These are phyloP conservation scores for Nigrospora osmanthi DNA, from an alignment of 2,329 filamentous ascomycete species.

Conservation along the genomic window DNA sequence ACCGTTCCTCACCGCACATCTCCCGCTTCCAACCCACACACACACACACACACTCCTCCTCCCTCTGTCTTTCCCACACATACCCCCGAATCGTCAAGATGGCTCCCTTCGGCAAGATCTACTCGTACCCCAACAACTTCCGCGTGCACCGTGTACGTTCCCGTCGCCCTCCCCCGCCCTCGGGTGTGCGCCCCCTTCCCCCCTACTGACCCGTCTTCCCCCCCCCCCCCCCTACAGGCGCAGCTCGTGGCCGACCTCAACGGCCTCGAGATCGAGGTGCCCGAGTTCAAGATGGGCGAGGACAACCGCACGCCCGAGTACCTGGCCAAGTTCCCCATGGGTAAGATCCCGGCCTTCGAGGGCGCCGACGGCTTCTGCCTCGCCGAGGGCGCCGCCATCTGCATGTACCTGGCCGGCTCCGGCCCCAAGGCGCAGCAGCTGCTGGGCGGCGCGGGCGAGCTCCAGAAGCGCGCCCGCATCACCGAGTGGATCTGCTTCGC, in stretches of 20 bases:
- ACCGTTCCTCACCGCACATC: too few relatives aligned
- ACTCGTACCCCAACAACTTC: conserved; percentile 27
- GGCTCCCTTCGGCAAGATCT: conserved; percentile 31
- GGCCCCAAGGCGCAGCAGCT: conserved; percentile 36
- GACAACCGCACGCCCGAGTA: conserved; percentile 37
- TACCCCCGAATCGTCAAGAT: conserved; percentile 12
- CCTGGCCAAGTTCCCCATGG: conserved; percentile 41
- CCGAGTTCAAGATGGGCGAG: conserved; percentile 28
- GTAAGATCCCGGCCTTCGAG: conserved; percentile 42
- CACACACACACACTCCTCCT: too few relatives aligned
- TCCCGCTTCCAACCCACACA: too few relatives aligned
- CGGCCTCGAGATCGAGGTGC: conserved; percentile 24
- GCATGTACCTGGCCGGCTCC: conserved; percentile 34
- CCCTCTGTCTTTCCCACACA: not conserved
- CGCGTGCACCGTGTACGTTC: conserved; percentile 26
- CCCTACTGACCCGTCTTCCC: not conserved
- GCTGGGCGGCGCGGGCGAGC: conserved; percentile 25
- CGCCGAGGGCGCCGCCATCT: conserved; percentile 38
- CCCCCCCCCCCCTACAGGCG: conserved; percentile 12
- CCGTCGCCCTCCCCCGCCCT: not conserved
- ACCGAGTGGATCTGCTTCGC: conserved; percentile 36
- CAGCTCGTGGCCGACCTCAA: conserved; percentile 28
- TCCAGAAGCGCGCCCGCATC: conserved; percentile 31
- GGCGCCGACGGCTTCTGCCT: conserved; percentile 36
- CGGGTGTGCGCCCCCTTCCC: too few relatives aligned